Evolutionary conservation across 768 basidiomycete genomes (phyloP), one percentile per base, ranked within the genome.

Genomic region (Polyporus arcularius): DNA sequence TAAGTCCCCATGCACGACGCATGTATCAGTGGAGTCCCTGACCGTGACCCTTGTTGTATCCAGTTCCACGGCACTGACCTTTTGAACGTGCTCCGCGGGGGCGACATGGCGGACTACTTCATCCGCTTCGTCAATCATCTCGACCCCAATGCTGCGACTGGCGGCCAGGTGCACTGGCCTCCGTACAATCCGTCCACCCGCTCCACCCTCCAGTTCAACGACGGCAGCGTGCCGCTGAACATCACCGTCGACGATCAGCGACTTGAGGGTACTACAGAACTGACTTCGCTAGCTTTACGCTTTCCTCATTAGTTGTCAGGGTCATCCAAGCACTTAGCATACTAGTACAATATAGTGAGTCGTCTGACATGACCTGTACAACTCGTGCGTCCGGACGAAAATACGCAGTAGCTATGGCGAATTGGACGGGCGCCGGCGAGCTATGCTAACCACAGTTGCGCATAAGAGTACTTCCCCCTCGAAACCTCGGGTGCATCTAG

Each of bases 51-150:
- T 9, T 9, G 16, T 28, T 10, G 5, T n/a, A 7, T 48, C 4
- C 26, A 82, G 81, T 71, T 72, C 30, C 84, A 85, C 53, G 67
- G 60, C 12, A 73, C 78, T 0, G 81, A 85, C 63, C 14, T 83
- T 6, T 55, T 74, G 14, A 75, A 79, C 30, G 67, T 79, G 15
- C 84, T 79, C 57, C 72, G 70, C 1, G 75, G 70, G 2, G 74
- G 74, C 21, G 80, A 82, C 57, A 70, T 84, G 66, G 67, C 78
- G 8, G 79, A 82, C 64, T 78, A 80, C 63, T 72, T 84, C 21
- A 75, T 83, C 54, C 74, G 77, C 43, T 82, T 82, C 58, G 75
- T 72, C 21, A 69, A 64, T 48, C 75, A 68, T 9, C 77, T 80
- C 42, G 65, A 84, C 66, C 83, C 78, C 1, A 85, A 85, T 62